A percentile compares a stretch with the other conserved stretches of the same genome.
These are phyloP conservation scores for Aristolochia contorta DNA, from an alignment of 164 flowering plant species.

Conservation along the genomic window DNA sequence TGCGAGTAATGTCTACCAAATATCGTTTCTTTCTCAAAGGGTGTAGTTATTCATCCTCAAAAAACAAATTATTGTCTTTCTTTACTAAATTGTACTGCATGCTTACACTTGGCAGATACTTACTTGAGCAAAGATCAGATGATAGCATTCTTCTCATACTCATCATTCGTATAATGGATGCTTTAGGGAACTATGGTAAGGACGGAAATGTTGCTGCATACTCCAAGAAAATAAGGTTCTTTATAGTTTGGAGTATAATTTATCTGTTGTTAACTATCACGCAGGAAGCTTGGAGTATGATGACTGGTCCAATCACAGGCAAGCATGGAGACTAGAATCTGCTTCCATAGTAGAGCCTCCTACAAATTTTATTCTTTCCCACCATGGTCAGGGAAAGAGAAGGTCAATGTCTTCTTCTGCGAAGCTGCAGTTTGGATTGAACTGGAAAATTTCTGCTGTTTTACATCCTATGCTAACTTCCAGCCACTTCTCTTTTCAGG, in stretches of 20 bases:
- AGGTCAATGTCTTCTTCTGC: slow-evolving; percentile 31
- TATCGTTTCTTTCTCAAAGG: not conserved
- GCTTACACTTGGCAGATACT: slow-evolving; percentile 44
- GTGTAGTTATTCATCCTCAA: too few relatives aligned
- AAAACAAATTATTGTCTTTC: not conserved
- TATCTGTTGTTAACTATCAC: slow-evolving; percentile 7
- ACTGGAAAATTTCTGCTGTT: too few relatives aligned
- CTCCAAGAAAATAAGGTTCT: too few relatives aligned
- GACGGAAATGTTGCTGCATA: not conserved
- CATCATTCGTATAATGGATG: slow-evolving; percentile 80
- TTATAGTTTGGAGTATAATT: too few relatives aligned
- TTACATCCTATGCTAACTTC: not conserved
- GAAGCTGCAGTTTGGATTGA: too few relatives aligned
- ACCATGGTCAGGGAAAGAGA: slow-evolving; percentile 74
- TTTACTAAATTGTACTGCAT: slow-evolving; percentile 12
- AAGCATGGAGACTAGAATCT: slow-evolving; percentile 94
- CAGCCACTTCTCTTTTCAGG: slow-evolving; percentile 34
- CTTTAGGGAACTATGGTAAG: slow-evolving; percentile 87
- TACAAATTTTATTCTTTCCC: slow-evolving; percentile 60
- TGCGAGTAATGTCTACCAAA: slow-evolving; percentile 57
- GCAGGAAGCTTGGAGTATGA: slow-evolving; percentile 92
- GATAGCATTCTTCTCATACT: slow-evolving; percentile 92
- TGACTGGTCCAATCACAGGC: slow-evolving; percentile 91
- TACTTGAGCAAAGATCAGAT: slow-evolving; percentile 84
- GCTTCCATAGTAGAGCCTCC: slow-evolving; percentile 90